Percentiles rank a stretch among this genome's conserved stretches.
Conservation (phyloP, 371 early-diverging fungal genomes). For the Apophysomyces elegans region DNA sequence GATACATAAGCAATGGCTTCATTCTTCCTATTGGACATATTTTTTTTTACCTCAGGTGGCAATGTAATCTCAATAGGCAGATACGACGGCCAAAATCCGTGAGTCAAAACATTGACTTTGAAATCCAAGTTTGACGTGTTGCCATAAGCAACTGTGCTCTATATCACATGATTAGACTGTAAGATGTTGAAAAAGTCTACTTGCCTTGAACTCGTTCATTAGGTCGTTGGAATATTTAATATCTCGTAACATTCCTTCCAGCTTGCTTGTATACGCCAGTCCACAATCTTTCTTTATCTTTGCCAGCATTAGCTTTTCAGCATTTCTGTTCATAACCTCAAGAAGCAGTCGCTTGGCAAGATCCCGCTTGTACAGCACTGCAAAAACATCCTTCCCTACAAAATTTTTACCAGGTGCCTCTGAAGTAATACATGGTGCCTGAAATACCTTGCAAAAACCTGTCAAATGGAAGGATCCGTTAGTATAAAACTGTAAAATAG, state of each 20-base stretch:
- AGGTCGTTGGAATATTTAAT: slow-evolving; percentile 81
- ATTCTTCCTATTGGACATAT: no score
- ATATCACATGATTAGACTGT: no score
- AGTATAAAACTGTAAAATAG: not conserved
- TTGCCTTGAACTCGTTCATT: slow-evolving; percentile 64
- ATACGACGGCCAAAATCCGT: slow-evolving; percentile 93
- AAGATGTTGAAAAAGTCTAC: no score
- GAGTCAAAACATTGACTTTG: slow-evolving; percentile 82
- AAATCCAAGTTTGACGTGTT: slow-evolving; percentile 33
- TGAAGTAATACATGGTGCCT: not conserved
- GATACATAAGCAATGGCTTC: not conserved
- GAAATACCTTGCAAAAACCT: slow-evolving; percentile 72
- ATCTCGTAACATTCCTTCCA: slow-evolving; percentile 97
- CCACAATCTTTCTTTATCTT: slow-evolving; percentile 91
- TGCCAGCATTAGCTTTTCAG: slow-evolving; percentile 84
- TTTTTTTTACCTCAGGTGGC: slow-evolving; percentile 63
- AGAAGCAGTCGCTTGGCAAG: slow-evolving; percentile 86
- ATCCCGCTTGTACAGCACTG: slow-evolving; percentile 90
- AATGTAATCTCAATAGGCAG: slow-evolving; percentile 69
- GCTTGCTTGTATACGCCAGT: slow-evolving; percentile 81
- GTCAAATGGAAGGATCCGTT: slow-evolving; percentile 26
- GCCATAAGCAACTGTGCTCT: not conserved
- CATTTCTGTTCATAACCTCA: slow-evolving; percentile 71
- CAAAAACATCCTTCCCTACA: slow-evolving; percentile 88
- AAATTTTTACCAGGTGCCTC: not conserved